Evolutionary conservation across 768 basidiomycete species (phyloP), one percentile per base, ranked within the genome.

Genomic region (Lactarius pseudohatsudake): DNA sequence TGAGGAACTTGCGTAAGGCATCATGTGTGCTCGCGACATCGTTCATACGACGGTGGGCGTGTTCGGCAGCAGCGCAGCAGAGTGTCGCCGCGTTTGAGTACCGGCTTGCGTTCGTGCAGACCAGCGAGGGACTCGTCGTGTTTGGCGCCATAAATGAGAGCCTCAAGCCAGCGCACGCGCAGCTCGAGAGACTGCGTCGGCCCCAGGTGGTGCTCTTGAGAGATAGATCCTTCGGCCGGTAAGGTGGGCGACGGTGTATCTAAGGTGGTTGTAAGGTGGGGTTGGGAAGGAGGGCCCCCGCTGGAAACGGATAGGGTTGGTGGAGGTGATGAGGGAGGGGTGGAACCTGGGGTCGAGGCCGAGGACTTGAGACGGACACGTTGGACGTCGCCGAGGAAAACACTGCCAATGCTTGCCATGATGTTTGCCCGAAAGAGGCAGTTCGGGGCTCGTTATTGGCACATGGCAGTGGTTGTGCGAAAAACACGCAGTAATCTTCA

Each of bases 161-260:
- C 90, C 74, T 93, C 92, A 1, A 94, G 79, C 90, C 90, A 92
- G 64, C 89, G 81, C 41, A 94, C 74, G 1, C 92, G 84, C 26
- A 94, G 78, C 71, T 93, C 88, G 13, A 94, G 77, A 3, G 92
- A 88, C 16, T 91, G 78, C 0, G 76, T 76, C 5, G 92, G 88
- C 40, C 89, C 84, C 55, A 94, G 86, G 28, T 62, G 53, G 53
- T 60, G 62, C 34, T 53, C 50, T 53, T 65, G 65, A 1, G 64
- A 47, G 36, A 57, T 64, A 0, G 73, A 66, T 1, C 62, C 18
- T 18, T 62, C 38, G 0, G 60, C 66, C 45, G 58, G 60, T 22
- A 55, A 57, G 43, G 41, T 62, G 61, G 34, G 10, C 9, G 34
- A 11, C 9, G 34, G 34, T 36, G 34, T 9, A 36, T 36, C 34